Evolutionary conservation across 164 flowering plant species (phyloP), one percentile per base, ranked within the genome.

Genomic region (Paratinospora sagittata): DNA sequence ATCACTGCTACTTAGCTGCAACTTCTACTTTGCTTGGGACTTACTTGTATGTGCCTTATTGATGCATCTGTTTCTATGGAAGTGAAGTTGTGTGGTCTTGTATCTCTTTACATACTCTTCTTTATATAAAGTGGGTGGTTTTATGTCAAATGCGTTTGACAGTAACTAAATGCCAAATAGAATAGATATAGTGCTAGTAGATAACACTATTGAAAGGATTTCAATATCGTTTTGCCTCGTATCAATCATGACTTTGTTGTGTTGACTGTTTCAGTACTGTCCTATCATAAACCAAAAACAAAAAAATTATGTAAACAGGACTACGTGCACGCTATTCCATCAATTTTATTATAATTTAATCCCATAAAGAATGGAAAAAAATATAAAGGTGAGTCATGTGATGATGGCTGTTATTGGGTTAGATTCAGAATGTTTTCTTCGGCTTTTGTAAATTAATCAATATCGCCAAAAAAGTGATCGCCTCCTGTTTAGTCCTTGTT

Each of bases 1-100:
- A 24, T 37, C 37, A 39, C 63, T 65, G 6, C 67, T 74, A 23
- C 71, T 65, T 43, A 60, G 72, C 70, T 58, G 62, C 49, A 24
- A 55, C 70, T 69, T 62, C 64, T 69, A 19, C 62, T 70, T 65
- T 72, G 65, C 47, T 70, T 72, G 77, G 66, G 73, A 61, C 64
- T 72, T 71, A 61, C 60, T 72, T 71, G 6, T 76, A 52, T 57
- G 63, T 69, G 75, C 23, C 68, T 62, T 62, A 55, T 66, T 27
- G 61, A 74, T 81, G 81, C 77, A 74, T 61, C 70, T 68, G 68
- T 76, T 41, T 49, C 70, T 30, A 14, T 63, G 67, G 30, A 65
- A 78, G 60, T 73, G 76, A 72, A 55, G 76, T 70, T 68, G 41
- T 74, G 65, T 19, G 7, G 19, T 68, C 69, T 69, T 72, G 37